Evolutionary conservation across 139 green algal genomes (phyloP).

Genomic region (Chlamydomonas sp.): DNA sequence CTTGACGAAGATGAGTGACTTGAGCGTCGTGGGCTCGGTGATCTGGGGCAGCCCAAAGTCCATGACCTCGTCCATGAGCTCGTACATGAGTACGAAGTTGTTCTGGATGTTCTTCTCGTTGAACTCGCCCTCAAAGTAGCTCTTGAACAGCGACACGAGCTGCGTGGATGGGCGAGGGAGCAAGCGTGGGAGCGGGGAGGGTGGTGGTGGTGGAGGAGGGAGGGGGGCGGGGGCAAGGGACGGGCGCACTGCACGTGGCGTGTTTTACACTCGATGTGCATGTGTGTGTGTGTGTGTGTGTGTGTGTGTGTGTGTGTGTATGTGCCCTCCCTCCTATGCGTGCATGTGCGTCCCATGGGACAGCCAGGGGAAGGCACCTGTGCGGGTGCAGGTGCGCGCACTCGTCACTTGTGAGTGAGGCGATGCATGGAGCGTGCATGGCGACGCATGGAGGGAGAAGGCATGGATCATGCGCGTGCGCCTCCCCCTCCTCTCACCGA

Average conservation of each 20-base stretch:
- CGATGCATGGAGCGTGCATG: too few relatives aligned
- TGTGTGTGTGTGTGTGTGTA: background rate
- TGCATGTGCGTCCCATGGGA: background rate
- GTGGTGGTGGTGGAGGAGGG: background rate
- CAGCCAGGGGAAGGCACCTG: too few relatives aligned
- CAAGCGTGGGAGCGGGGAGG: background rate
- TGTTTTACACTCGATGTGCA: background rate
- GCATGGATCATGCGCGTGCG: too few relatives aligned
- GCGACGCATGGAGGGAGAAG: too few relatives aligned
- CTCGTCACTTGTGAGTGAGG: too few relatives aligned
- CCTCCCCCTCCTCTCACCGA: too few relatives aligned
- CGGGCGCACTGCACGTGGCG: background rate
- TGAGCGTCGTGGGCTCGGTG: constrained; percentile 77
- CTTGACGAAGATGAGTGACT: constrained; percentile 93
- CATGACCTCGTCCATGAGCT: constrained; percentile 85
- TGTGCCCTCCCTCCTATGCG: too few relatives aligned
- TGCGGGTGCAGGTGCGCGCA: too few relatives aligned
- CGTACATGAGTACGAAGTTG: constrained; percentile 97
- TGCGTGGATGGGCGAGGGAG: constrained; percentile 29
- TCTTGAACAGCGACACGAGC: constrained; percentile 71
- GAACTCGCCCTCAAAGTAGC: constrained; percentile 86
- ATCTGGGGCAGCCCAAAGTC: constrained; percentile 87
- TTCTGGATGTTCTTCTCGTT: constrained; percentile 71
- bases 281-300: background rate
- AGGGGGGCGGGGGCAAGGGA: too few relatives aligned